Percentiles rank a stretch among this genome's conserved stretches.
phyloP scores from a whole-genome alignment of 441 rosid genomes.

The Raphanus hybrid region DNA sequence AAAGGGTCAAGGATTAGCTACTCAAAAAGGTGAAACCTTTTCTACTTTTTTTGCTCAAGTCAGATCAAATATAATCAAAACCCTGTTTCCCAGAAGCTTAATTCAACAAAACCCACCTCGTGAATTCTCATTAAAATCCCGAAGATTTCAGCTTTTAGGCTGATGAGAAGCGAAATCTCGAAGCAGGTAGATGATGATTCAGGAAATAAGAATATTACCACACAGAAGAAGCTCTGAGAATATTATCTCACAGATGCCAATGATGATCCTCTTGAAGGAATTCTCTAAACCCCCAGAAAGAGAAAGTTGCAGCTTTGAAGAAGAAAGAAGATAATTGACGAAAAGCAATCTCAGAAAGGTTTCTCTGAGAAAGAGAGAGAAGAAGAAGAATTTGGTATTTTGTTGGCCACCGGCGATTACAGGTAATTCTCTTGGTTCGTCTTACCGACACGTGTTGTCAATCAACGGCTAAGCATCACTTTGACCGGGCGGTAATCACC shows the following conservation, averaged over 20 bases:
- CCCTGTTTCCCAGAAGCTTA: slow-evolving; percentile 16
- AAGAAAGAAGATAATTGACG: slow-evolving; percentile 27
- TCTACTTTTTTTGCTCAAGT: background rate
- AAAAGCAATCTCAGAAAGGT: slow-evolving; percentile 35
- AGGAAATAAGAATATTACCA: slow-evolving; percentile 12
- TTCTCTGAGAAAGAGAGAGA: slow-evolving; percentile 29
- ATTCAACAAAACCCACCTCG: slow-evolving; percentile 38
- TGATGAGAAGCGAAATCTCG: slow-evolving; percentile 12
- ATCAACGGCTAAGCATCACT: slow-evolving; percentile 36
- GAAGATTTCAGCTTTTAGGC: slow-evolving; percentile 13
- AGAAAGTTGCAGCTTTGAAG: slow-evolving; percentile 27
- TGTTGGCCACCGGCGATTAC: slow-evolving; percentile 78
- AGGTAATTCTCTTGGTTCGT: slow-evolving; percentile 53
- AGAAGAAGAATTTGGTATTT: slow-evolving; percentile 40
- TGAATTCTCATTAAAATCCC: slow-evolving; percentile 1
- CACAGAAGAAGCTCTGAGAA: slow-evolving; percentile 7
- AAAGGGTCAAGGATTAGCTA: slow-evolving; percentile 29
- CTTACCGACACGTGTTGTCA: slow-evolving; percentile 50
- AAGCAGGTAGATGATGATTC: slow-evolving; percentile 22
- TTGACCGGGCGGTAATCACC: slow-evolving; percentile 48
- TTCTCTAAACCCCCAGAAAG: slow-evolving; percentile 21
- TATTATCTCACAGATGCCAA: slow-evolving; percentile 33
- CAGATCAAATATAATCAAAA: slow-evolving; percentile 26
- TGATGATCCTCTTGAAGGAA: slow-evolving; percentile 24
- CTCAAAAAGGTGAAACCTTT: slow-evolving; percentile 11